Evolutionary conservation across 495 filamentous ascomycete genomes (phyloP).

Genomic region (Trichoderma erinaceum): DNA sequence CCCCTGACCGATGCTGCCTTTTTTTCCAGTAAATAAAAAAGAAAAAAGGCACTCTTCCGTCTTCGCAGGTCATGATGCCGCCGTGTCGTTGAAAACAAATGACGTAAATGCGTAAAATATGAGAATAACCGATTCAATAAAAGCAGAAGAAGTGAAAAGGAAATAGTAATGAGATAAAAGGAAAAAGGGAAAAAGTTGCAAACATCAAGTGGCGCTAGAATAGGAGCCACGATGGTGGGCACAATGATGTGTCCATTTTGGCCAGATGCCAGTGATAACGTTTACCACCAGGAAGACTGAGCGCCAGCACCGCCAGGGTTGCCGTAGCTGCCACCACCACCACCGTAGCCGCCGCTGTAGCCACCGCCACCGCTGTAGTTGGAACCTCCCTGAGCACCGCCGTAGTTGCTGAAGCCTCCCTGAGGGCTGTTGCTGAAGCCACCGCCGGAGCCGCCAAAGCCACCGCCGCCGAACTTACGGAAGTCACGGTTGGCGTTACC

Average conservation of each 20-base stretch:
- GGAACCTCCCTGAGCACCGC: conserved; percentile 18
- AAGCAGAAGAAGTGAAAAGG: neutral
- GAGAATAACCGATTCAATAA: conserved; percentile 19
- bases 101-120: conserved; percentile 8
- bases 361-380: conserved; percentile 16
- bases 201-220: conserved; percentile 19
- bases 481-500: conserved; percentile 76
- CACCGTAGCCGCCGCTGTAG: conserved; percentile 30
- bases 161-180: conserved; percentile 17
- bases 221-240: conserved; percentile 22
- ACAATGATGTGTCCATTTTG: conserved; percentile 14
- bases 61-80: conserved; percentile 18
- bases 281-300: conserved; percentile 95
- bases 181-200: conserved; percentile 18
- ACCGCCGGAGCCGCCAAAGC: conserved; percentile 45
- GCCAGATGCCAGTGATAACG: neutral
- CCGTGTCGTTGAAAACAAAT: conserved; percentile 16
- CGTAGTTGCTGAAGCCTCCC: conserved; percentile 23
- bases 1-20: conserved; percentile 19
- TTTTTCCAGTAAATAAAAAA: conserved; percentile 11
- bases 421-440: conserved; percentile 31
- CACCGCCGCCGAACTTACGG: conserved; percentile 66
- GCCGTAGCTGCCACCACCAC: conserved; percentile 61
- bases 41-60: conserved; percentile 14
- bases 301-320: conserved; percentile 79